Evolutionary conservation across 345 rosid genomes (phyloP), one percentile per base, ranked within the genome.

Genomic region (Syzygium aromaticum): DNA sequence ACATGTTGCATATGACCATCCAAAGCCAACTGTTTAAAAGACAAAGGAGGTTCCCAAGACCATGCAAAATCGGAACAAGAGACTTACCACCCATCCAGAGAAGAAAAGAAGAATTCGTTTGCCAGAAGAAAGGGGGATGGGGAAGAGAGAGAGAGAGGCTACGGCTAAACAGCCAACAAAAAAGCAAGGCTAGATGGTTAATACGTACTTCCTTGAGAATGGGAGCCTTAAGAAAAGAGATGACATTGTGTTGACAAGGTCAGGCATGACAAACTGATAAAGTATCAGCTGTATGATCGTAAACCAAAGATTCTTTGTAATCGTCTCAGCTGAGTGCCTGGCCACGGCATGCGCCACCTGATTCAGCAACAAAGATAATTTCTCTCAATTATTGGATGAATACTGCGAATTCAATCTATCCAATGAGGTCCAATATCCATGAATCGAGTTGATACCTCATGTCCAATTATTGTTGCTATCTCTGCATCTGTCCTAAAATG

Each of bases 291-390:
- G 98, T 57, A 95, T 86, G 84, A 96, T 93, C n/a, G 94, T 91
- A 89, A 95, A 88, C 98, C 98, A 96, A 53, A 96, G 89, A 86
- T 95, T 94, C 93, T 93, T 96, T 22, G 99, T 94, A 77, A 96
- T 86, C 33, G 87, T 85, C 89, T 98, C 99, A 0, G 98, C 98
- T 63, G 86, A 84, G 92, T 98, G 99, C 89, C 99, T 90, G 15
- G 97, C 99, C 89, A 98, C 98, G 5, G 95, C 97, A 93, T 96
- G 99, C 28, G 93, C 99, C 87, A 98, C 95, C 99, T 98, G 91
- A 57, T 84, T 52, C 23, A 54, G 87, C 83, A 86, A 63, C 61
- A 88, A 85, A 80, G 86, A 91, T 15, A 73, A 73, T 19, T 67
- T 33, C 78, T 33, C 23, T 67, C 7, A 2, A 33, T 33, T 9